Percentiles rank a stretch among this genome's conserved stretches.
phyloP scores from a whole-genome alignment of 164 flowering plant species.

The Cinnamomum micranthum region DNA sequence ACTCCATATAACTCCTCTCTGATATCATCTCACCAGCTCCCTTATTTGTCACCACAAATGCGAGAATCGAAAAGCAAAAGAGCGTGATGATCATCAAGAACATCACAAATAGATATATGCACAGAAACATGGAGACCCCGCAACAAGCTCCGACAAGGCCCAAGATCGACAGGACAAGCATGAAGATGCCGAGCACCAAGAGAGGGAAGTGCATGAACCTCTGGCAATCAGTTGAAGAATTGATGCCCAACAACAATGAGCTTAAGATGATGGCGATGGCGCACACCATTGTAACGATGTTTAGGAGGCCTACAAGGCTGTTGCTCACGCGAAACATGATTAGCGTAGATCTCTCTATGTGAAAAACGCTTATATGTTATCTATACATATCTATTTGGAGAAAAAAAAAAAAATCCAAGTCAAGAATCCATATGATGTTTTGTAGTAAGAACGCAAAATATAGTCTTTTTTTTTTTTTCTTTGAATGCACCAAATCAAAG shows the following conservation, averaged over 20 bases:
- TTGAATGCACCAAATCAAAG: too few species aligned
- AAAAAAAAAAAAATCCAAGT: too few species aligned
- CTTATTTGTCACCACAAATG: slow-evolving; percentile 49
- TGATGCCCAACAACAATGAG: slow-evolving; percentile 2
- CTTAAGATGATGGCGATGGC: slow-evolving; percentile 24
- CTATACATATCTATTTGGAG: too few species aligned
- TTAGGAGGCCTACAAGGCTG: slow-evolving; percentile 30
- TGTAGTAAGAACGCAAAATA: too few species aligned
- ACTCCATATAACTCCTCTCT: slow-evolving; percentile 32
- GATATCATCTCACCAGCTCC: slow-evolving; percentile 36
- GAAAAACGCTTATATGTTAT: too few species aligned
- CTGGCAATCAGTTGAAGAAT: slow-evolving; percentile 28
- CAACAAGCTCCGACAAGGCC: slow-evolving; percentile 52
- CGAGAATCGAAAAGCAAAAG: slow-evolving; percentile 36
- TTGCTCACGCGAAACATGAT: slow-evolving; percentile 48
- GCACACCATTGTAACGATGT: slow-evolving; percentile 20
- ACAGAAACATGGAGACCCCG: slow-evolving; percentile 22
- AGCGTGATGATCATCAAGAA: slow-evolving; percentile 34
- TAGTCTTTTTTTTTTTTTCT: too few species aligned
- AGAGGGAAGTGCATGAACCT: slow-evolving; percentile 33
- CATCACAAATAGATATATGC: slow-evolving; percentile 38
- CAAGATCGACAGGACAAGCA: slow-evolving; percentile 19
- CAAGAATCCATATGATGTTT: too few species aligned
- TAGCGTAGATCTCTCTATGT: too few species aligned
- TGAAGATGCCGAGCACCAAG: slow-evolving; percentile 26